Percentiles rank a stretch among this genome's conserved stretches.
These are phyloP conservation scores for Pythium diclinum DNA, from an alignment of 352 stramenopile genomes.

Conservation along the genomic window DNA sequence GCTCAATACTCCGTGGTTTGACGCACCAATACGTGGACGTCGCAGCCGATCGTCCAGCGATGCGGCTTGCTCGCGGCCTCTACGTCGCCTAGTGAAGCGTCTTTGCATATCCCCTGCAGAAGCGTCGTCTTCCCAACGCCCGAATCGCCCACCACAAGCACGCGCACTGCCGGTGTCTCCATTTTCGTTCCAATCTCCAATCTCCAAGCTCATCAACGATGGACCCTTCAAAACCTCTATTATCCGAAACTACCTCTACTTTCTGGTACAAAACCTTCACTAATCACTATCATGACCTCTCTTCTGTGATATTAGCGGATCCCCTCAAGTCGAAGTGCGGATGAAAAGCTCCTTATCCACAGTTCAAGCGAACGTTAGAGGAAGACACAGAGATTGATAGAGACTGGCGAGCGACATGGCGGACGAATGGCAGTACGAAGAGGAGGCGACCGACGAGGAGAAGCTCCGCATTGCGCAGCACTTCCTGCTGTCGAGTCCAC, in stretches of 20 bases:
- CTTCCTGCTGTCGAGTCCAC: slow-evolving; percentile 87
- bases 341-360: slow-evolving; percentile 5
- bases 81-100: slow-evolving; percentile 13
- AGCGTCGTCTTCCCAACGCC: slow-evolving; percentile 83
- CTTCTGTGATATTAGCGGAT: slow-evolving; percentile 1
- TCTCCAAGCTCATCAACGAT: neutral
- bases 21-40: slow-evolving; percentile 69
- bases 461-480: slow-evolving; percentile 88
- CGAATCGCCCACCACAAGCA: slow-evolving; percentile 83
- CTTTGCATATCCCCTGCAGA: slow-evolving; percentile 55
- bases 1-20: neutral
- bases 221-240: slow-evolving; percentile 7
- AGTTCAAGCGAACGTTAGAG: neutral
- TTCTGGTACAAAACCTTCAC: neutral
- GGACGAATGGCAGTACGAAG: slow-evolving; percentile 63
- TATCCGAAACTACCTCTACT: neutral
- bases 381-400: neutral
- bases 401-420: slow-evolving; percentile 37
- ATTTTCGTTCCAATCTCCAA: slow-evolving; percentile 27
- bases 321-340: slow-evolving; percentile 17
- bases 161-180: slow-evolving; percentile 69
- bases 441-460: slow-evolving; percentile 81
- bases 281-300: neutral
- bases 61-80: slow-evolving; percentile 20
- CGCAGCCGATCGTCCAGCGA: slow-evolving; percentile 80